These are phyloP conservation scores for Uronychia binucleata DNA, from an alignment of 73 alveolate species.

Conservation along the genomic window DNA sequence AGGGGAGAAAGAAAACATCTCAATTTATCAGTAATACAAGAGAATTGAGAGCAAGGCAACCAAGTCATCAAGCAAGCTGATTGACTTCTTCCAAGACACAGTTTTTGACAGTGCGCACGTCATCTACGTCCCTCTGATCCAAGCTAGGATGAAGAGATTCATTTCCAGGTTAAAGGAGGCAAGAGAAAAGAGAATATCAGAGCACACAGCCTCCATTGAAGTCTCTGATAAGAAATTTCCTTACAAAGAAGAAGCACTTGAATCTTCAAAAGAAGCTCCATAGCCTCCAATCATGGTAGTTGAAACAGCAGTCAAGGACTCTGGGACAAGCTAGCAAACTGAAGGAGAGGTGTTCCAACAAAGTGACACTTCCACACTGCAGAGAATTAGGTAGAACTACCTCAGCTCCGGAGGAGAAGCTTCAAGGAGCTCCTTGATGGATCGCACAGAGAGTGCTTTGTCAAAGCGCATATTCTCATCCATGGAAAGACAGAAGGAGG, in stretches of 20 bases:
- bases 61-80: neutral
- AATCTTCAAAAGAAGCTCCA: too few species aligned
- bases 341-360: too few species aligned
- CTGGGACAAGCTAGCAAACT: too few species aligned
- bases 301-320: too few species aligned
- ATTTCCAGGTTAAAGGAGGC: neutral
- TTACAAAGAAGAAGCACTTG: neutral
- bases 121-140: neutral
- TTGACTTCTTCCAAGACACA: neutral
- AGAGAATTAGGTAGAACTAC: too few species aligned
- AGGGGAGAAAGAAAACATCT: neutral
- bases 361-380: too few species aligned
- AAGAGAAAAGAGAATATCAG: neutral
- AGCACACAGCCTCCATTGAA: neutral
- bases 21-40: neutral
- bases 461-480: neutral
- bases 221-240: neutral
- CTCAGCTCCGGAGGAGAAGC: too few species aligned
- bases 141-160: neutral
- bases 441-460: neutral
- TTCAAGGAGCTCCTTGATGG: neutral
- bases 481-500: neutral
- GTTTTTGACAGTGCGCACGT: neutral
- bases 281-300: too few species aligned
- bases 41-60: neutral